Base-by-base conservation (phyloP, 2,329 filamentous ascomycete species). In the Metarhizium sp. region DNA sequence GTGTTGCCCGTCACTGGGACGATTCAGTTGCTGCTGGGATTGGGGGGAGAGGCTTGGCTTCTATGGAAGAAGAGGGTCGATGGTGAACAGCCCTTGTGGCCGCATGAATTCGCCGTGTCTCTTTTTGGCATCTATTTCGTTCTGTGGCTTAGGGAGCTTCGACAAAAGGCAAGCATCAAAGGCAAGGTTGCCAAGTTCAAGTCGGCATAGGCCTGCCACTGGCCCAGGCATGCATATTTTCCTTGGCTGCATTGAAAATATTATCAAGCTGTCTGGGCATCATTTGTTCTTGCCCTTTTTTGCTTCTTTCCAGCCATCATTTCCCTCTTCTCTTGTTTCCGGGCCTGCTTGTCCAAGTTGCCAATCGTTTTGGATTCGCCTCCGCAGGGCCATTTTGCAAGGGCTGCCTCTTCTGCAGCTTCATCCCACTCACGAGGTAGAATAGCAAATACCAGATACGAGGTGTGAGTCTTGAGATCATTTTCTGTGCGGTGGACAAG, bases 401-500 rank as follows among this genome's bases (percentile, higher is more conserved):
- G 73, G 52, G 85, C 84, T 34, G 78, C 78, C 36, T 79, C 79
- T 71, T 99, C 94, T 61, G 96, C 90, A 58, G 87, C 88, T 40
- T 83, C 86, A 0, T 77, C 85, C 94, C 94, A 99, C 59, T 88
- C 85, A 47, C 84, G 79, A n/a, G 94, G 92, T 58, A 99, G 72
- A 3, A 94, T 76, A 0, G 94, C 94, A 73, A 99, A 99, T 4
- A 95, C 88, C 4, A 99, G 79, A 69, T 99, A 99, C n/a, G 88
- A 94, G 0, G 94, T 99, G 71, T 99, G 94, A 7, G 89, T 94
- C 78, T 96, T 96, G 58, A 97, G 75, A 65, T 99, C 94, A 0
- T 85, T 75, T 73, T 99, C 94, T 0, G 88, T 85, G 29, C 90
- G 81, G 64, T 95, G 90, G 34, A 90, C 79, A 45, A 97, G 66